Base-by-base conservation (phyloP, 148 eudicot species). In the Camellia japonica region DNA sequence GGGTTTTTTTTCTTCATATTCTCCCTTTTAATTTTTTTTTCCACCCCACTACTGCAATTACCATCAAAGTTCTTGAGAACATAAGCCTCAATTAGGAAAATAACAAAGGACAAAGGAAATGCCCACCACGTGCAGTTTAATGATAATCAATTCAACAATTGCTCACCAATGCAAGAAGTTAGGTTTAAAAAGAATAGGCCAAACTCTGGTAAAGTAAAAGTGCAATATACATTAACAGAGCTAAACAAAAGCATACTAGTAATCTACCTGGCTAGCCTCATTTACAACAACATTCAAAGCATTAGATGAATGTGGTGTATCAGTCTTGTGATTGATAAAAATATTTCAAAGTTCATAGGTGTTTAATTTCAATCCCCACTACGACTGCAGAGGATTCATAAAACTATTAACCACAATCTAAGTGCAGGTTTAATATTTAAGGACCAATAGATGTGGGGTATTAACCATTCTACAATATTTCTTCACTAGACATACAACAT, bases 401-500 rank as follows among this genome's bases (percentile, higher is more conserved):
- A 2, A 55, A 49, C 62, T 54, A 23, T 5, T 3, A 54, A 10
- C 7, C 62, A 55, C 38, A 73, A 14, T 7, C 1, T 30, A 73
- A 59, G 5, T 14, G 2, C 30, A n/a, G 44, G 19, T 54, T 73
- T 14, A 73, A 11, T 30, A 0, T 7, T 49, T 49, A 49, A 7
- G 52, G 5, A 49, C 52, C 5, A 49, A 49, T 0, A 20, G 38
- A 65, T 55, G 41, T 3, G 3, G 15, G 14, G 46, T 15, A 59
- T 52, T 65, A 6, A 54, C 7, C 16, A 51, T 8, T 8, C n/a
- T 51, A 66, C 5, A 49, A 52, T 52, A n/a, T 52, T 71, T 38
- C 30, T 64, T 72, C 61, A 77, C 9, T 46, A 54, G 47, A 60
- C 42, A 76, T 12, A 56, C 49, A 77, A 51, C n/a, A 49, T 49